These are phyloP conservation scores for Populus hybrid DNA, from an alignment of 441 rosid genomes.

Conservation along the genomic window DNA sequence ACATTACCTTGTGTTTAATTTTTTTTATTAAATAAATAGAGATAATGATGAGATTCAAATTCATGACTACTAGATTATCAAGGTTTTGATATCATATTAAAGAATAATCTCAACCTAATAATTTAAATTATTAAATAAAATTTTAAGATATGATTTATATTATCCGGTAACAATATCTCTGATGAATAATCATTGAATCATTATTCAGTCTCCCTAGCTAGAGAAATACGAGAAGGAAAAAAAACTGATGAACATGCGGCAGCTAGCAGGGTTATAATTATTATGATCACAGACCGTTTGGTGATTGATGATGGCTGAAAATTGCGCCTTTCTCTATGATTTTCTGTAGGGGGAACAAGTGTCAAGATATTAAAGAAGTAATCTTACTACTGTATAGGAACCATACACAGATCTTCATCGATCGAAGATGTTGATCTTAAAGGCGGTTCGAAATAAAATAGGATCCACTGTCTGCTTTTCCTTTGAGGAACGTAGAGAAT, in stretches of 20 bases:
- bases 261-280: not conserved
- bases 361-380: constrained; percentile 19
- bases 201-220: not conserved
- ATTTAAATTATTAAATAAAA: no score
- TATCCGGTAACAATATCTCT: not conserved
- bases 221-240: not conserved
- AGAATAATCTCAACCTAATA: no score
- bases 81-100: no score
- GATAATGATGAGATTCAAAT: no score
- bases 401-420: constrained; percentile 3
- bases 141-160: no score
- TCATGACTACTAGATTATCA: no score
- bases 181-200: constrained; percentile 28
- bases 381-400: constrained; percentile 3
- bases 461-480: not conserved
- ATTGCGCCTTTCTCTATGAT: not conserved
- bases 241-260: not conserved
- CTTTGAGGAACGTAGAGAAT: not conserved
- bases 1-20: no score
- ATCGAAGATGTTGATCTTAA: not conserved
- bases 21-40: no score
- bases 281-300: constrained; percentile 3
- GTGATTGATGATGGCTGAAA: not conserved
- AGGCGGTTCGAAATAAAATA: not conserved
- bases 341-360: constrained; percentile 24